phyloP scores from a whole-genome alignment of 176 grass and related monocot genomes.

The Zea luxurians region DNA sequence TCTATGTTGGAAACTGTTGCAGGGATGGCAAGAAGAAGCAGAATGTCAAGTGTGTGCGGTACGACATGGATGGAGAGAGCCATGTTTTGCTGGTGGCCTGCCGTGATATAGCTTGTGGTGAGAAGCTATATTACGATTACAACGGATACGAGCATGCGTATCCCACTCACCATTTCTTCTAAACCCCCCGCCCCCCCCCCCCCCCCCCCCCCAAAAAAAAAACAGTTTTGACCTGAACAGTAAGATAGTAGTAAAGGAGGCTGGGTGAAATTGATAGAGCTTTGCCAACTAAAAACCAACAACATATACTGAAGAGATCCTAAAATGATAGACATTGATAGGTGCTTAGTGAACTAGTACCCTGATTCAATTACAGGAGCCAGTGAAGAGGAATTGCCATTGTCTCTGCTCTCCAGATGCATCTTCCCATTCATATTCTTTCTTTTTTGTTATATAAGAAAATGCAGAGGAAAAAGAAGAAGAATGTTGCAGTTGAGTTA shows the following conservation, averaged over 20 bases:
- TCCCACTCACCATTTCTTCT: conserved; percentile 87
- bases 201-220: too few species aligned
- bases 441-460: too few species aligned
- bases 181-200: background rate
- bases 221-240: conserved; percentile 25
- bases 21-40: conserved; percentile 91
- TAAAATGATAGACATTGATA: too few species aligned
- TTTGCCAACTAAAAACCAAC: conserved; percentile 34
- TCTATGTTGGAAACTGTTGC: conserved; percentile 41
- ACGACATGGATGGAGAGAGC: conserved; percentile 77
- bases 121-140: conserved; percentile 96
- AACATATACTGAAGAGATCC: conserved; percentile 13
- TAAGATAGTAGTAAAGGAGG: conserved; percentile 14
- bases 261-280: conserved; percentile 37
- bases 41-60: conserved; percentile 88
- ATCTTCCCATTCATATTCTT: conserved; percentile 35
- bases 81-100: conserved; percentile 80
- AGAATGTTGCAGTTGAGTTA: too few species aligned
- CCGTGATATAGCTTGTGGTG: conserved; percentile 80
- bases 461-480: too few species aligned
- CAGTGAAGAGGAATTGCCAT: conserved; percentile 25
- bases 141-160: conserved; percentile 88
- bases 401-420: conserved; percentile 22
- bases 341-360: too few species aligned
- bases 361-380: background rate